Percentiles rank a stretch among this genome's conserved stretches.
phyloP scores from a whole-genome alignment of 2,329 filamentous ascomycete genomes.

The Dactylellina parvicollis region DNA sequence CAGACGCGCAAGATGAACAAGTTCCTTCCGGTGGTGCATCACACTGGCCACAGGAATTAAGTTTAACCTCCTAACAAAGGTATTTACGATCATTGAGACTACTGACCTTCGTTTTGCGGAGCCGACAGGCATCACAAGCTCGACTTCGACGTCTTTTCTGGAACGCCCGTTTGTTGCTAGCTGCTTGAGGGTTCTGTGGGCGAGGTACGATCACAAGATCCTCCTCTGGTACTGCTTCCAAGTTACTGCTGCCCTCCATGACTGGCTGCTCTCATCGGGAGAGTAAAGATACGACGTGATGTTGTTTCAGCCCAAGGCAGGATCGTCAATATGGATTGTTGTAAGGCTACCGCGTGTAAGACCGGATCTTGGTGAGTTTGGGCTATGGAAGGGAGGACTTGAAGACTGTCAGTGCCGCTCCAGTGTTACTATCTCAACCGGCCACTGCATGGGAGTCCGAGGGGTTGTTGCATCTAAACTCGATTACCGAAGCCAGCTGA shows the following conservation, averaged over 20 bases:
- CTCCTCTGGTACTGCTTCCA: slow-evolving; percentile 48
- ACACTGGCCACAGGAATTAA: slow-evolving; percentile 52
- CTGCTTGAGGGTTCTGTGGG: slow-evolving; percentile 35
- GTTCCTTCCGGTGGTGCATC: slow-evolving; percentile 58
- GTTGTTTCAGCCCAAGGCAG: background rate
- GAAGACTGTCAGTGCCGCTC: too few relatives aligned
- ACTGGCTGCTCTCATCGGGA: slow-evolving; percentile 1
- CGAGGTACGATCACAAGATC: slow-evolving; percentile 54
- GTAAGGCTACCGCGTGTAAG: too few relatives aligned
- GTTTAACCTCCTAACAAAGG: background rate
- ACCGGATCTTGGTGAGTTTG: too few relatives aligned
- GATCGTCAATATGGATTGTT: background rate
- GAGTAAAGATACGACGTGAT: background rate
- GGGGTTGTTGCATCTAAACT: slow-evolving; percentile 12
- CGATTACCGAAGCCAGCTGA: slow-evolving; percentile 17
- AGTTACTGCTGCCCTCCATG: slow-evolving; percentile 31
- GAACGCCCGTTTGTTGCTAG: slow-evolving; percentile 56
- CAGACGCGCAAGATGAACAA: slow-evolving; percentile 57
- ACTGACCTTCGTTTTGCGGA: slow-evolving; percentile 58
- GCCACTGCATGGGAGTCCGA: too few relatives aligned
- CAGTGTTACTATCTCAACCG: too few relatives aligned
- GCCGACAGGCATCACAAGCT: slow-evolving; percentile 58
- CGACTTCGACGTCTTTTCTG: slow-evolving; percentile 58
- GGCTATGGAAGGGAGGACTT: too few relatives aligned
- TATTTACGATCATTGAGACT: background rate